Evolutionary conservation across 1,284 basidiomycete species (phyloP).

Genomic region (Leccinum insigne): DNA sequence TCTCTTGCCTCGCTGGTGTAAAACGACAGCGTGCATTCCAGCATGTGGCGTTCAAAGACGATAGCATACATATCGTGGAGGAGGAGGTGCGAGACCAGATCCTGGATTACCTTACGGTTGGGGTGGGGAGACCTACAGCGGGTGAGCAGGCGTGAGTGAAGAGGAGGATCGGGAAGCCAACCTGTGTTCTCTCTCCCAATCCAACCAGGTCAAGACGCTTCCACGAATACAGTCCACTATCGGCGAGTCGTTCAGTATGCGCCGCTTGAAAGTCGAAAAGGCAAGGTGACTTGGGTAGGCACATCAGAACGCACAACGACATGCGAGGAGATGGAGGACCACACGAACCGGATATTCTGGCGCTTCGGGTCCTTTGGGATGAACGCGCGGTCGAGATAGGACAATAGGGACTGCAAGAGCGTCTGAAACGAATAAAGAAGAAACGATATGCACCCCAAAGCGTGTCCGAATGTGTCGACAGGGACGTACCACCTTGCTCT

Average conservation of each 20-base stretch:
- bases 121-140: constrained; percentile 29
- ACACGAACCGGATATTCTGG: constrained; percentile 43
- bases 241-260: constrained; percentile 50
- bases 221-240: constrained; percentile 47
- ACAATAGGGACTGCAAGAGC: constrained; percentile 55
- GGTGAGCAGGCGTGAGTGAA: constrained; percentile 5
- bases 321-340: neutral
- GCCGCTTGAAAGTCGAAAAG: constrained; percentile 47
- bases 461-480: constrained; percentile 1
- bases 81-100: constrained; percentile 54
- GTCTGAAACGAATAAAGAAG: constrained; percentile 34
- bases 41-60: constrained; percentile 54
- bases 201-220: constrained; percentile 57
- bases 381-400: constrained; percentile 65
- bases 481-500: constrained; percentile 57
- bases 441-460: neutral
- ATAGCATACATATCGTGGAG: constrained; percentile 53
- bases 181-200: constrained; percentile 53
- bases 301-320: constrained; percentile 1
- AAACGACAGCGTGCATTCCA: constrained; percentile 49
- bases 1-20: constrained; percentile 53
- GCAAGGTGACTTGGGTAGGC: constrained; percentile 47
- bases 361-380: constrained; percentile 39
- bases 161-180: constrained; percentile 19
- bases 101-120: constrained; percentile 39